Evolutionary conservation across 75 land plant species (phyloP), one percentile per base, ranked within the genome.

Genomic region (Cupressus sempervirens): DNA sequence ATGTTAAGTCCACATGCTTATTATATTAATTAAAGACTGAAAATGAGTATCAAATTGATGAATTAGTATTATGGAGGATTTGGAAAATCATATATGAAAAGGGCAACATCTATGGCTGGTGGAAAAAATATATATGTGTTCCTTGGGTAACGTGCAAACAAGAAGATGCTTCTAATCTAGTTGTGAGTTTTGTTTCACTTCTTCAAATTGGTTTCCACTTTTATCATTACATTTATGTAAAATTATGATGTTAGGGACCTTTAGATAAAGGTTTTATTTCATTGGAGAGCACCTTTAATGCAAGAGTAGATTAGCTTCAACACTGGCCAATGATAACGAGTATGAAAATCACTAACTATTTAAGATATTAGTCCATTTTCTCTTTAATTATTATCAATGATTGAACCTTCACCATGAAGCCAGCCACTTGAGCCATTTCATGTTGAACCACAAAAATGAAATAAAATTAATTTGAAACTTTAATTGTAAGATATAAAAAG

Each of bases 91-190:
- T 97, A 97, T 83, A 87, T 94, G 15, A 40, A 83, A 7, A 95
- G 99, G 99, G 99, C 96, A 56, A 98, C 94, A 70, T 72, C 88
- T 34, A 92, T 97, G 99, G 99, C 99, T 9, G 89, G 90, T 30
- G 91, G 88, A 13, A 89, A 91, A 32, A 75, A n/a, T n/a, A 87
- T 32, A 92, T 95, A 18, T 96, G 99, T 48, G 96, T 94, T 1
- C 99, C 99, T 40, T 97, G 99, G 99, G 84, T 92, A 38, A 97
- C 95, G 99, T 97, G 99, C 88, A 93, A 91, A 85, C 94, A 97
- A 87, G 84, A 87, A 23, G 94, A 97, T 90, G 99, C 99, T 20
- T 98, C 96, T 50, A 93, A 91, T 84, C 91, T 90, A 74, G 89
- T 97, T 76, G 98, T 97, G 26, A 87, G 93, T 77, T n/a, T 83